Evolutionary conservation across 768 basidiomycete species (phyloP).

Genomic region (Bullera alba): DNA sequence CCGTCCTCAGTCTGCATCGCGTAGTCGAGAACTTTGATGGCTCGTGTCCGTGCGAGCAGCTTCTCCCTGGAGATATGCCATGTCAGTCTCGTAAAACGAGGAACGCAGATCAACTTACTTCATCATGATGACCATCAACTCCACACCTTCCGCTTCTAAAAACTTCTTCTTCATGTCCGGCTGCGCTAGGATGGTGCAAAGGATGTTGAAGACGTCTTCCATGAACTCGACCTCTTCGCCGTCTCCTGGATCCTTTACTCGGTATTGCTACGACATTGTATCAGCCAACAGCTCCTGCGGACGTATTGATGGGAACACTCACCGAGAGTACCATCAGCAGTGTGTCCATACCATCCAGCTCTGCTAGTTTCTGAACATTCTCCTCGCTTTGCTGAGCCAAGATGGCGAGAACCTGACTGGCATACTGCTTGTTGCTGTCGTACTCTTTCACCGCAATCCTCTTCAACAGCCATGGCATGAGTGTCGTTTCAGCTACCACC

Average conservation of each 20-base stretch:
- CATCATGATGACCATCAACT: constrained; percentile 97
- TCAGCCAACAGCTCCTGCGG: neutral
- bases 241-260: constrained; percentile 72
- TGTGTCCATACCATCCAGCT: constrained; percentile 70
- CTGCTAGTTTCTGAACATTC: constrained; percentile 64
- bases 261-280: constrained; percentile 62
- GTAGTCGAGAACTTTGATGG: constrained; percentile 86
- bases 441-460: constrained; percentile 66
- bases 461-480: constrained; percentile 71
- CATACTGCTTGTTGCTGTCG: constrained; percentile 87
- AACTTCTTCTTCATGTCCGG: constrained; percentile 71
- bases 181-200: constrained; percentile 81
- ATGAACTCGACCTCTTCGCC: constrained; percentile 93
- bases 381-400: constrained; percentile 66
- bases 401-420: constrained; percentile 88
- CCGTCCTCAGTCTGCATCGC: constrained; percentile 72
- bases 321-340: constrained; percentile 74
- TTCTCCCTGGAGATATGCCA: too few relatives aligned
- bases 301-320: constrained; percentile 41
- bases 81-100: too few relatives aligned
- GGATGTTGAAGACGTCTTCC: constrained; percentile 87
- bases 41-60: constrained; percentile 65
- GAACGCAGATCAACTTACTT: constrained; percentile 55
- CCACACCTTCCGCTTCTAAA: constrained; percentile 83
- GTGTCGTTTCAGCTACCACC: constrained; percentile 65